Base-by-base conservation (phyloP, 225 moss, liverwort and hornwort species). In the Sphagnum tenellum region DNA sequence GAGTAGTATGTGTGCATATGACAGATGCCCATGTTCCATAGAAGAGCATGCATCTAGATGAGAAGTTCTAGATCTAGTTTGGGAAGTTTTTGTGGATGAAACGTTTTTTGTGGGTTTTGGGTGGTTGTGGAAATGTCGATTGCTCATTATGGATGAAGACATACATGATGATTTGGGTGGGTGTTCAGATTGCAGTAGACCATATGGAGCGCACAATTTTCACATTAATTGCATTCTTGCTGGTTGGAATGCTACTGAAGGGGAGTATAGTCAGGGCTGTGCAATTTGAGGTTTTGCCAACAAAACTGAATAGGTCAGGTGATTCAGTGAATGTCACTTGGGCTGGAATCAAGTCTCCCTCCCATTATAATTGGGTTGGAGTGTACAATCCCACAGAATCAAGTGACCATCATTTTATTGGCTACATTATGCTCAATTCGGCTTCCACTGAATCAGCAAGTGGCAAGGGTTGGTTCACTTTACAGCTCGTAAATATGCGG, bases 331-430 rank as follows among this genome's bases (percentile, higher is more conserved):
- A 57, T 7, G 44, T 92, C 13, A 80, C 88, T 55, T 86, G 92
- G 88, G 71, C 66, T 46, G 73, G 65, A 5, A 48, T 96, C 45
- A 71, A 70, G 8, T 70, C 82, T 49, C 83, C 88, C 5, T 76
- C 86, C 3, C 66, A 78, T 66, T 70, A 79, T 9, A 92, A 92
- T 54, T 92, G 90, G 86, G 62, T 96, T 3, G 95, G 88, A 12
- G 82, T 89, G 14, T 96, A 92, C 85, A 78, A 74, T 58, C 95
- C 92, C 10, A 81, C 95, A 13, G 86, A 74, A 51, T 89, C 89
- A 8, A 50, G 74, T 1, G 88, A 92, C 69, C 59, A 85, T 11
- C 73, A 89, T 68, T 92, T 76, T 50, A 83, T 92, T 9, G 95
- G 95, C 46, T 90, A 79, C 66, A 67, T 76, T 46, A 7, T 13